Base-by-base conservation (phyloP, 2,329 filamentous ascomycete species). In the Cylindrodendrum hubeiense region DNA sequence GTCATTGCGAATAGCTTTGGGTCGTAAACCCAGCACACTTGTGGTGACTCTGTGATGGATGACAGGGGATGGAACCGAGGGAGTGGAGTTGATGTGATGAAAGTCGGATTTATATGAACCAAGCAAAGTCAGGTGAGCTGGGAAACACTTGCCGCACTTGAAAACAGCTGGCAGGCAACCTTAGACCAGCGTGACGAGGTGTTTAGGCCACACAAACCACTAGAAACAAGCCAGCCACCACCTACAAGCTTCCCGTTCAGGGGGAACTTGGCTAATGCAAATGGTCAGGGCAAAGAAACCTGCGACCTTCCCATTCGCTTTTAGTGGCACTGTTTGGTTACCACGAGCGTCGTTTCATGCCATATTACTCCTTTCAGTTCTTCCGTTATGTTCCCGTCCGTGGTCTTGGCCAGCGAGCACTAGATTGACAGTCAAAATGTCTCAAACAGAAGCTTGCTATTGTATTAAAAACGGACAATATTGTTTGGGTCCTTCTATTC, bases 101-200 rank as follows among this genome's bases (percentile, higher is more conserved):
- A 13, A n/a, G 17, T 39, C 15, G n/a, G 37, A 7, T 28, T 46
- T 26, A 22, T 28, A 28, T 49, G 5, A 15, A 30, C 12, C 24
- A 13, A 28, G 22, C 9, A 9, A 30, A 19, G 46, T 30, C 10
- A 37, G 5, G 28, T 47, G 53, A 30, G 54, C 17, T 15, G 30
- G 33, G 26, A 24, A 56, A 19, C 54, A 17, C 43, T 26, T 57
- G 26, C 30, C 28, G 21, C 43, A 49, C 41, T 19, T 57, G 54
- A n/a, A 30, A 15, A 39, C 43, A 26, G 30, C 43, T 57, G 54
- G 54, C 43, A n/a, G 28, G 43, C 43, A 55, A 44, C 19, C 30
- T 57, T 21, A 51, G 44, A 15, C 21, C 21, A 41, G 33, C 19
- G 8, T n/a, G 41, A 34, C 17, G 5, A 47, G 43, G 26, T n/a